phyloP scores from a whole-genome alignment of 352 stramenopile genomes.

The Aphanomyces invadans region DNA sequence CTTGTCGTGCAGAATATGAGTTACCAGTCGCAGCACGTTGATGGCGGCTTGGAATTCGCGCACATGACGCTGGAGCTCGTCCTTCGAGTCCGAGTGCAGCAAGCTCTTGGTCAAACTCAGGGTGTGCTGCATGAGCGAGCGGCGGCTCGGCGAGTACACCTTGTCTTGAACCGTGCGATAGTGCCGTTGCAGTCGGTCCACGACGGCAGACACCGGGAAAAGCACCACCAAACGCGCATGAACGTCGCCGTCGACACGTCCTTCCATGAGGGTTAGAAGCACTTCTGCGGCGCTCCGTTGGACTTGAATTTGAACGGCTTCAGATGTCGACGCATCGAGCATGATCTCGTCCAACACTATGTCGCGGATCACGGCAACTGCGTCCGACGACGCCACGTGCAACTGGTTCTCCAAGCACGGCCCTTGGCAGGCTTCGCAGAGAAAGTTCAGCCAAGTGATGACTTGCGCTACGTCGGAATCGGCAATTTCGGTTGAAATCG shows the following conservation, averaged over 20 bases:
- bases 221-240: neutral
- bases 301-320: neutral
- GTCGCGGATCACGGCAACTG: neutral
- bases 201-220: neutral
- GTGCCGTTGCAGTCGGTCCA: neutral
- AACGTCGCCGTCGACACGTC: neutral
- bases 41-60: conserved; percentile 12
- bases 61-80: neutral
- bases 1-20: conserved; percentile 15
- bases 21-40: conserved; percentile 22
- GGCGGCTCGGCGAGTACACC: neutral
- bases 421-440: conserved; percentile 22
- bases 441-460: conserved; percentile 6
- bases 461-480: neutral
- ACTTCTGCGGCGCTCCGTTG: conserved; percentile 4
- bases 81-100: neutral
- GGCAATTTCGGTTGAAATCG: neutral
- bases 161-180: conserved; percentile 13
- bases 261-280: conserved; percentile 15
- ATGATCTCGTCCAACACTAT: neutral
- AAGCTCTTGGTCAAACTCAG: conserved; percentile 8
- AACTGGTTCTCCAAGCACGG: conserved; percentile 16
- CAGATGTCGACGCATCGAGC: neutral
- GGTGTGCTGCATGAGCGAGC: conserved; percentile 10
- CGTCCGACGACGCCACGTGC: neutral